Conservation (phyloP, 2,329 filamentous ascomycete species). For the Cryphonectria carpinicola region DNA sequence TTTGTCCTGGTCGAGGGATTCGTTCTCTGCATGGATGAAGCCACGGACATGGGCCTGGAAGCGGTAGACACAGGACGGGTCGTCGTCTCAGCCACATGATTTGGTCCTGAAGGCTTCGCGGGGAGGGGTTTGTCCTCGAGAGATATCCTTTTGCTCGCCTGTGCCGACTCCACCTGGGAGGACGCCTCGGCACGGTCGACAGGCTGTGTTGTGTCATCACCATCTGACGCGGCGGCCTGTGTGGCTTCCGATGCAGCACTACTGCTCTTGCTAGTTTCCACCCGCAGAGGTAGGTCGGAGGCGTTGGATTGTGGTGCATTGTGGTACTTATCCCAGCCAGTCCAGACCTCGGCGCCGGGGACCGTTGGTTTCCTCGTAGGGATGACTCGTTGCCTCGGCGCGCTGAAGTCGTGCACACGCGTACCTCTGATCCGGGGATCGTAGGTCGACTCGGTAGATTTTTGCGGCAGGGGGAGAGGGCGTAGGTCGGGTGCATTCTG, state of each 20-base stretch:
- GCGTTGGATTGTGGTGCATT: slow-evolving; percentile 9
- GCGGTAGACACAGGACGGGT: slow-evolving; percentile 39
- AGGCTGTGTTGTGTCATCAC: slow-evolving; percentile 11
- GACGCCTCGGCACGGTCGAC: slow-evolving; percentile 20
- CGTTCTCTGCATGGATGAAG: slow-evolving; percentile 31
- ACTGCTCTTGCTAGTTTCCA: slow-evolving; percentile 20
- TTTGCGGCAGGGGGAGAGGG: slow-evolving; percentile 45
- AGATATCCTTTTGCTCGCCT: slow-evolving; percentile 20
- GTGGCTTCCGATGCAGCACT: slow-evolving; percentile 21
- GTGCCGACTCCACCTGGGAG: slow-evolving; percentile 7
- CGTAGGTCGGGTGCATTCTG: slow-evolving; percentile 51
- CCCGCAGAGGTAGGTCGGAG: slow-evolving; percentile 18
- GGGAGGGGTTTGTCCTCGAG: slow-evolving; percentile 33
- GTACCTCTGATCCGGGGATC: slow-evolving; percentile 69
- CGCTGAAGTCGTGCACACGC: slow-evolving; percentile 68
- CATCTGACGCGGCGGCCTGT: slow-evolving; percentile 14
- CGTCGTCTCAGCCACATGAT: slow-evolving; percentile 38
- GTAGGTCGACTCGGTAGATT: slow-evolving; percentile 53
- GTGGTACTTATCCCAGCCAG: slow-evolving; percentile 18
- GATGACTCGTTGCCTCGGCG: slow-evolving; percentile 51
- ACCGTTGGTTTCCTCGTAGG: slow-evolving; percentile 26
- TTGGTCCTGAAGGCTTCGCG: slow-evolving; percentile 42
- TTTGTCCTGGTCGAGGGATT: slow-evolving; percentile 44
- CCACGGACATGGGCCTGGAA: slow-evolving; percentile 32
- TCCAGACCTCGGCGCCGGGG: slow-evolving; percentile 25